Base-by-base conservation (phyloP, 306 rosid genomes). In the Alnus glutinosa region DNA sequence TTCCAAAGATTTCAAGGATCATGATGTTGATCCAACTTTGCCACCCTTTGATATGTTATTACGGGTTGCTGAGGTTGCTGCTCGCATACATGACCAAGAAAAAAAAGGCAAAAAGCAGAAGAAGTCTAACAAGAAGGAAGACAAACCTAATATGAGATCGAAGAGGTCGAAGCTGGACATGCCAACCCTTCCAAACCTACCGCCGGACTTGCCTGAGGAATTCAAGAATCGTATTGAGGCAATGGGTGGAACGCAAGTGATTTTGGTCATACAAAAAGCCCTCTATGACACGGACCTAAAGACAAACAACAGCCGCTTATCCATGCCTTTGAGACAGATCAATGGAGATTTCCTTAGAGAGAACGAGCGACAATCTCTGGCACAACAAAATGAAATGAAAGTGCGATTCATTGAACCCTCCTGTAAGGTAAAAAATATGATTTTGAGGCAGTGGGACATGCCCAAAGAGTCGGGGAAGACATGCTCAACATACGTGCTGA, bases 401-500 rank as follows among this genome's bases (percentile, higher is more conserved):
- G 34, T 68, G 3, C 52, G 13, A 68, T 44, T 68, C 32, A 44
- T 68, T 0, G 51, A 18, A 18, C 52, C 73, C 13, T 68, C 32
- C 1, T 6, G 3, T 39, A 14, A 10, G 50, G 4, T 42, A 0
- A 44, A 15, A 1, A 37, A 16, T 14, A 44, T 44, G 9, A 8
- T 37, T 16, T 19, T 68, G 50, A 19, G 49, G 52, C 52, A 68
- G 7, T 68, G 73, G 73, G 16, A 68, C 73, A 68, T 68, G 73
- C 49, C 8, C 49, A 68, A 42, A 14, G 30, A 11, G 9, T 15
- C 52, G 0, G 52, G 73, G 28, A 42, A 2, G 0, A 68, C 2
- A 6, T 5, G 52, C 50, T 68, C 73, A 37, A 68, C 44, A 51
- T 68, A 68, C 12, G 73, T 68, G 73, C 16, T 68, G 73, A 68